Conservation (phyloP, 345 rosid species). For the Salix suchowensis region DNA sequence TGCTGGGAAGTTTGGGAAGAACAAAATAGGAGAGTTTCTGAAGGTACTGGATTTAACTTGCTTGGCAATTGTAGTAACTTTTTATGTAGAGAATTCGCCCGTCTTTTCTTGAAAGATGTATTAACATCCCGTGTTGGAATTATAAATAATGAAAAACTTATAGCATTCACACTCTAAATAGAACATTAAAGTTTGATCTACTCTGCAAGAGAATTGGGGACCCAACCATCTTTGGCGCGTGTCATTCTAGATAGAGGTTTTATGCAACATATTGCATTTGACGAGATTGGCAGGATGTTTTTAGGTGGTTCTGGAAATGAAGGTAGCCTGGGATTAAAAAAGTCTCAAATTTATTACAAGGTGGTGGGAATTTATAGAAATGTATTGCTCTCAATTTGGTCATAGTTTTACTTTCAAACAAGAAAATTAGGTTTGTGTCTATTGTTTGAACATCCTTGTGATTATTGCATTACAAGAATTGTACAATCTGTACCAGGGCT, state of each 20-base stretch:
- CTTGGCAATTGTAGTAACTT: slow-evolving; percentile 2
- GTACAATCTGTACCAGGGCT: background rate
- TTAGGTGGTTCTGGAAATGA: background rate
- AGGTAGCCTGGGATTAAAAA: background rate
- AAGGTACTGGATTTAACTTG: slow-evolving; percentile 26
- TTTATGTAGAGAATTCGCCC: slow-evolving; percentile 2
- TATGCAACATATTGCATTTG: background rate
- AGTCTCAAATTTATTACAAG: background rate
- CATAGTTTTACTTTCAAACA: background rate
- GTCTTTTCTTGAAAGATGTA: background rate
- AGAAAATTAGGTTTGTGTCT: background rate
- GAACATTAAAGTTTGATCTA: no score
- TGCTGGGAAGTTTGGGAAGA: slow-evolving; percentile 32
- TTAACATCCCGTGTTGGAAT: background rate
- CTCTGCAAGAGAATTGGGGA: background rate
- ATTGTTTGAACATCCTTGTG: background rate
- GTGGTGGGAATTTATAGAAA: background rate
- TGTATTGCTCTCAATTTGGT: background rate
- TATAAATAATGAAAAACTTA: background rate
- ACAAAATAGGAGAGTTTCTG: slow-evolving; percentile 22
- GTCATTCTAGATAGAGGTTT: background rate
- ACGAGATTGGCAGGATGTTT: background rate
- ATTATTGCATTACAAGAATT: background rate
- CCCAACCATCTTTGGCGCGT: background rate
- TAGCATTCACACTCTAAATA: background rate